Evolutionary conservation across 148 eudicot species (phyloP).

Genomic region (Talinum fruticosum): DNA sequence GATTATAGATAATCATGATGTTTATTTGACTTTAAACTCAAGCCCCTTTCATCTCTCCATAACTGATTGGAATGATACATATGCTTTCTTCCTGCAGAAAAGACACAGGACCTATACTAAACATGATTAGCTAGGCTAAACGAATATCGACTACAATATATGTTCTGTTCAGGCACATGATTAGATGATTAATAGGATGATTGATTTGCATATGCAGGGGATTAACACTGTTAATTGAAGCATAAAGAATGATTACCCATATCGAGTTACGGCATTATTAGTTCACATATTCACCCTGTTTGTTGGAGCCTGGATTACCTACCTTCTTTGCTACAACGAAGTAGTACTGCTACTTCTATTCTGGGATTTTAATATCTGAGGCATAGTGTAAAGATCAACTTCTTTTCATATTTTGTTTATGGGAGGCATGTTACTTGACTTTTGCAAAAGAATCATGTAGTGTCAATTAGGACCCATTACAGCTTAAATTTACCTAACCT

Average conservation of each 20-base stretch:
- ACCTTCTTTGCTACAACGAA: too few relatives aligned
- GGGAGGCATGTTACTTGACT: neutral
- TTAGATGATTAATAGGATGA: too few relatives aligned
- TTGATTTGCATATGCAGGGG: too few relatives aligned
- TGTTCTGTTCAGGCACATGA: neutral
- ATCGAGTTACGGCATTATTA: too few relatives aligned
- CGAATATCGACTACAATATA: neutral
- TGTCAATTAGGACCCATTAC: neutral
- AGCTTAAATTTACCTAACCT: neutral
- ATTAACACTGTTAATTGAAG: too few relatives aligned
- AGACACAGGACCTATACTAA: neutral
- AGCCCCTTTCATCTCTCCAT: neutral
- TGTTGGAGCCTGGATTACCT: neutral
- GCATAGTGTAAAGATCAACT: neutral
- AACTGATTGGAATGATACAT: neutral
- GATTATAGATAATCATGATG: neutral
- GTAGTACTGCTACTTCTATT: too few relatives aligned
- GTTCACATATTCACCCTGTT: too few relatives aligned
- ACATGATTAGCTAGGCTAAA: neutral
- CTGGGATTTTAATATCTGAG: neutral
- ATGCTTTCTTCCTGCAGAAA: neutral
- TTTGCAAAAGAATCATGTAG: neutral
- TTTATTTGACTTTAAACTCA: neutral
- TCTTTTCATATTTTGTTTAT: neutral
- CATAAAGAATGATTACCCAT: too few relatives aligned